A percentile compares a stretch with the other conserved stretches of the same genome.
Conservation (phyloP, 805 yeast genomes). For the Wickerhamomyces bisporus region DNA sequence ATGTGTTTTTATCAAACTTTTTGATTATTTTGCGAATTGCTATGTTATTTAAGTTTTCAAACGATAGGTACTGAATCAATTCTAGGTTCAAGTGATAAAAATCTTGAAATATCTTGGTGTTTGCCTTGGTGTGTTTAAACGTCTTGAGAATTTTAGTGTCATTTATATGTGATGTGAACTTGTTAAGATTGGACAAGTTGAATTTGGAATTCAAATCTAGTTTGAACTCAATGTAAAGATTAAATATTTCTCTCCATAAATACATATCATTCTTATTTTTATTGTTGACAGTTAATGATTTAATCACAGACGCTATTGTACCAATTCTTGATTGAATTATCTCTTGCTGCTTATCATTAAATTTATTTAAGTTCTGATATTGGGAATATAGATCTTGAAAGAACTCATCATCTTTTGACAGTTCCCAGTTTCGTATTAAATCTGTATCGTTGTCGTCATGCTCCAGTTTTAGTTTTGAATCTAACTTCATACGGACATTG, state of each 20-base stretch:
- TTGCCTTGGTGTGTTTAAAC: conserved; percentile 37
- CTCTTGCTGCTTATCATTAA: conserved; percentile 46
- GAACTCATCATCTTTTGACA: conserved; percentile 9
- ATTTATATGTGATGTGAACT: conserved; percentile 36
- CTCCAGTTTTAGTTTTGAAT: conserved; percentile 8
- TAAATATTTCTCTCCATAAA: conserved; percentile 66
- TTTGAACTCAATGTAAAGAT: conserved; percentile 58
- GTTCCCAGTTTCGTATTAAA: too few species aligned
- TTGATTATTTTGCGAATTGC: conserved; percentile 68
- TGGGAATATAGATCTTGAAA: conserved; percentile 17
- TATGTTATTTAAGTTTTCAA: conserved; percentile 54
- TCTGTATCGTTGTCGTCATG: conserved; percentile 9
- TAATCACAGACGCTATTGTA: conserved; percentile 28
- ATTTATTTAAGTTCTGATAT: conserved; percentile 23
- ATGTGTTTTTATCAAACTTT: conserved; percentile 71
- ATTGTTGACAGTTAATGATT: conserved; percentile 15
- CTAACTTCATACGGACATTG: too few species aligned
- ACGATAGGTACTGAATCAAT: conserved; percentile 51
- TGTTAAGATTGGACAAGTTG: conserved; percentile 40
- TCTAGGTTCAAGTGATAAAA: conserved; percentile 51
- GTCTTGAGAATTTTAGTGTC: conserved; percentile 33
- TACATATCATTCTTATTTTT: conserved; percentile 50
- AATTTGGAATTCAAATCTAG: conserved; percentile 51
- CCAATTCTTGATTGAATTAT: conserved; percentile 6
- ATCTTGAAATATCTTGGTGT: conserved; percentile 40